Base-by-base conservation (phyloP, 257 asterid genomes). In the Fraxinus pennsylvanica region DNA sequence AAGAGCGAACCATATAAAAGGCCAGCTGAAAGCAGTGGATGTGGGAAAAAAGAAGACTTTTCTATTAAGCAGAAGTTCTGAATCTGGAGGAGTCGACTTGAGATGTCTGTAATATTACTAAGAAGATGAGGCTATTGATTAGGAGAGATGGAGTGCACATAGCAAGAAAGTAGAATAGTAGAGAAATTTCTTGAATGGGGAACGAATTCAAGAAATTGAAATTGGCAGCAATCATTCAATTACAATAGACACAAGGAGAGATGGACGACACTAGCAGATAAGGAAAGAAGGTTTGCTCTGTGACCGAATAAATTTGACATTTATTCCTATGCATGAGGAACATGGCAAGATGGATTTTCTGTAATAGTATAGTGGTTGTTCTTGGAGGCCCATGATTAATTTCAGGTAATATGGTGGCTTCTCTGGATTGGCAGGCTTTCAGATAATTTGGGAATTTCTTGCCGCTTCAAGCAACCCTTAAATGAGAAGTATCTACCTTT, bases 371-470 rank as follows among this genome's bases (percentile, higher is more conserved):
- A 71, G 8, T 4, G 38, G 54, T 59, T 29, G 35, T 39, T 77
- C 73, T 39, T 71, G 76, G 32, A 59, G 25, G 9, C n/a, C 0
- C 45, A 71, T 71, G 78, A 22, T 33, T 54, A 17, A 61, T 66
- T 27, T 57, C 10, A 6, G 14, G 67, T 78, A 71, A 35, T 12
- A 71, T 25, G 38, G 13, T 35, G 66, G 57, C 15, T 32, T 7
- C 25, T 65, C 74, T 10, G 38, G 22, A 4, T 19, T 2, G 25
- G 65, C 63, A 25, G 35, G 69, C 6, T 36, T 38, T 47, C n/a
- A 47, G 57, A 47, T 47, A 14, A 47, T 47, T 68, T 71, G 77
- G 35, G 41, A 73, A 47, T 29, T 50, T 9, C 21, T n/a, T 1
- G 30, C 67, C 21, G 12, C 67, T 21, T 57, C 67, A 57, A 19